A percentile compares a stretch with the other conserved stretches of the same genome.
Evolutionary conservation across 2,329 filamentous ascomycete species (phyloP).

Genomic region (Torrubiellomyces zombiae): DNA sequence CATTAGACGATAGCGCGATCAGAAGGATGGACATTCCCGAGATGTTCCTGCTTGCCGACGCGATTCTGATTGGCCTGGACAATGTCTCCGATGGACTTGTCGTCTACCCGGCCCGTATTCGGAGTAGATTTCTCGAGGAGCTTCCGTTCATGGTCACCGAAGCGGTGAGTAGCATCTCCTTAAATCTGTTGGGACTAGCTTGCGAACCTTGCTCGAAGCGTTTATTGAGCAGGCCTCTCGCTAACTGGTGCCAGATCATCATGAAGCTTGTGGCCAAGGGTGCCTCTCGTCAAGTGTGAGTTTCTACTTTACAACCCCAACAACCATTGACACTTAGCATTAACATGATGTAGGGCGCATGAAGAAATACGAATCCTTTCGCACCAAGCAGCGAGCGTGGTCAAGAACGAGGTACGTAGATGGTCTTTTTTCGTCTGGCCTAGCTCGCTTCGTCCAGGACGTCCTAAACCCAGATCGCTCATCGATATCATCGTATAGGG

Average conservation of each 20-base stretch:
- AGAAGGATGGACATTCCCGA: slow-evolving; percentile 50
- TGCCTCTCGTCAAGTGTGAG: slow-evolving; percentile 49
- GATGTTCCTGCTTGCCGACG: slow-evolving; percentile 50
- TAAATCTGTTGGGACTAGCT: too few species aligned
- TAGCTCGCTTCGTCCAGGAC: too few species aligned
- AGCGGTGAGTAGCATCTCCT: slow-evolving; percentile 2
- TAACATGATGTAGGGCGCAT: slow-evolving; percentile 39
- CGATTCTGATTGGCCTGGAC: slow-evolving; percentile 48
- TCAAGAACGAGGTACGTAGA: slow-evolving; percentile 25
- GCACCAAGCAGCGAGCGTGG: slow-evolving; percentile 53
- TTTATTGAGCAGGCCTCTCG: too few species aligned
- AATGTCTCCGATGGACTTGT: slow-evolving; percentile 54
- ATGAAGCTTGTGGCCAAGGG: slow-evolving; percentile 63
- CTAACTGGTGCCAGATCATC: slow-evolving; percentile 33
- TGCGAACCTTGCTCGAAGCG: too few species aligned
- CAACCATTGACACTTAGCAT: not conserved
- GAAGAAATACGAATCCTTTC: slow-evolving; percentile 74
- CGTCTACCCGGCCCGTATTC: slow-evolving; percentile 64
- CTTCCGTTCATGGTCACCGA: slow-evolving; percentile 72
- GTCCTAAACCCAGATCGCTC: too few species aligned
- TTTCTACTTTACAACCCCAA: slow-evolving; percentile 1
- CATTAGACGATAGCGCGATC: slow-evolving; percentile 62
- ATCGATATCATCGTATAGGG: slow-evolving; percentile 38
- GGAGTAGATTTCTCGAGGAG: slow-evolving; percentile 51
- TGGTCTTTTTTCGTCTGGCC: too few species aligned